Evolutionary conservation across 2,329 filamentous ascomycete species (phyloP).

Genomic region (Arthrobotrys conoides): DNA sequence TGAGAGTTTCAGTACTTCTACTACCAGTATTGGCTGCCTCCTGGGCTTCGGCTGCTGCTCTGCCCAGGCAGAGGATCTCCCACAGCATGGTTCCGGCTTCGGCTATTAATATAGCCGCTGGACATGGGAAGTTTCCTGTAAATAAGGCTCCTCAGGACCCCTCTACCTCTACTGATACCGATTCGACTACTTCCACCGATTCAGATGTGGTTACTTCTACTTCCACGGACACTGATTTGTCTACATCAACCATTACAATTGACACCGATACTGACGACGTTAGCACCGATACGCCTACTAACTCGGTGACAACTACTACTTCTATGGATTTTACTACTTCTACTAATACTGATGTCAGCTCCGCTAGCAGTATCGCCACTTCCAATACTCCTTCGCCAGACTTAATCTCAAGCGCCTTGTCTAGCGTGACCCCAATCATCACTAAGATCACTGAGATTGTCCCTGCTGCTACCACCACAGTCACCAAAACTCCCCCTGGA

Average conservation of each 20-base stretch:
- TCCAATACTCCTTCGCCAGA: neutral
- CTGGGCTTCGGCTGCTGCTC: constrained; percentile 24
- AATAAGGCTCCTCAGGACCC: too few species aligned
- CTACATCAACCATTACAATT: too few species aligned
- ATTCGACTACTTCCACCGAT: too few species aligned
- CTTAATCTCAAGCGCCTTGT: neutral
- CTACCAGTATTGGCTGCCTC: constrained; percentile 20
- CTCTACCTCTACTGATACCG: too few species aligned
- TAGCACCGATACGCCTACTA: too few species aligned
- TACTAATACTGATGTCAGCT: neutral
- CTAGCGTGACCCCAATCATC: constrained; percentile 27
- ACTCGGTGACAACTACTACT: too few species aligned
- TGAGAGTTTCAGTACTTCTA: constrained; percentile 31
- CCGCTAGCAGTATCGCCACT: neutral
- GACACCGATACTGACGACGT: too few species aligned
- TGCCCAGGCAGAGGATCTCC: constrained; percentile 9
- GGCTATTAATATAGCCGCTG: too few species aligned
- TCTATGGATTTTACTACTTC: too few species aligned
- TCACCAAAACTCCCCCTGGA: constrained; percentile 21
- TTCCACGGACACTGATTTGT: too few species aligned
- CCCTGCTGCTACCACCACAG: constrained; percentile 40
- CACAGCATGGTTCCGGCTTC: neutral
- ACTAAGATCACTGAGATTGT: constrained; percentile 42
- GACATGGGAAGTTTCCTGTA: too few species aligned
- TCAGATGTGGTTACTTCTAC: too few species aligned